Percentiles rank a stretch among this genome's conserved stretches.
Conservation (phyloP, 2,329 filamentous ascomycete genomes). For the Fusarium sororula region DNA sequence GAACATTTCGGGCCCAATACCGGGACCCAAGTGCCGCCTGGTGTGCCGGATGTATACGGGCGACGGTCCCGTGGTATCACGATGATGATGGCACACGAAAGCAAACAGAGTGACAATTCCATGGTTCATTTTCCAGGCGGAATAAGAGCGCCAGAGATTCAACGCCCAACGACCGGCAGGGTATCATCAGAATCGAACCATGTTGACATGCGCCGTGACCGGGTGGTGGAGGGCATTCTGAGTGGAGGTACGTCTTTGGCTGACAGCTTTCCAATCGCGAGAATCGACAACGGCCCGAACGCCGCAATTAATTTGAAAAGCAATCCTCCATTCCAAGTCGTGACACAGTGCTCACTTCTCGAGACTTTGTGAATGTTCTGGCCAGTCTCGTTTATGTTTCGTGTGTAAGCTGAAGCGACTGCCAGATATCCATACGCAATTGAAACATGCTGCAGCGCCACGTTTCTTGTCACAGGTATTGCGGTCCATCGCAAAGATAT, state of each 20-base stretch:
- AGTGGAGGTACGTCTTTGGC: constrained; percentile 23
- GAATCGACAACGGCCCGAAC: constrained; percentile 28
- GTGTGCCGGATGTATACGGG: not conserved
- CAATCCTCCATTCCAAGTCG: constrained; percentile 9
- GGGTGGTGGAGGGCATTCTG: constrained; percentile 14
- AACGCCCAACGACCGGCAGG: constrained; percentile 16
- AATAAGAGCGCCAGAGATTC: not conserved
- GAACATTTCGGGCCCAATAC: constrained; percentile 4
- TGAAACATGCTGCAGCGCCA: constrained; percentile 6
- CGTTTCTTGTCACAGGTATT: constrained; percentile 7
- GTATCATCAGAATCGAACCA: constrained; percentile 30
- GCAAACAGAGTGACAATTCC: not conserved
- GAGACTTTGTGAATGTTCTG: not conserved
- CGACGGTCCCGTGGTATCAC: not conserved
- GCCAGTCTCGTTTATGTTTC: not conserved
- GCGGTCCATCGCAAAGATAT: not conserved
- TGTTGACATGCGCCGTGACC: constrained; percentile 24
- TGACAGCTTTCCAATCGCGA: constrained; percentile 8
- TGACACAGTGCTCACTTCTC: constrained; percentile 12
- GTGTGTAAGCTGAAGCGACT: not conserved
- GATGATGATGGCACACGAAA: not conserved
- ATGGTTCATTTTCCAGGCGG: not conserved
- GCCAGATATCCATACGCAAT: not conserved
- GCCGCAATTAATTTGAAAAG: constrained; percentile 6
- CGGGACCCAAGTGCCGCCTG: not conserved